These are phyloP conservation scores for Boehmeria nivea DNA, from an alignment of 306 rosid genomes.

Conservation along the genomic window DNA sequence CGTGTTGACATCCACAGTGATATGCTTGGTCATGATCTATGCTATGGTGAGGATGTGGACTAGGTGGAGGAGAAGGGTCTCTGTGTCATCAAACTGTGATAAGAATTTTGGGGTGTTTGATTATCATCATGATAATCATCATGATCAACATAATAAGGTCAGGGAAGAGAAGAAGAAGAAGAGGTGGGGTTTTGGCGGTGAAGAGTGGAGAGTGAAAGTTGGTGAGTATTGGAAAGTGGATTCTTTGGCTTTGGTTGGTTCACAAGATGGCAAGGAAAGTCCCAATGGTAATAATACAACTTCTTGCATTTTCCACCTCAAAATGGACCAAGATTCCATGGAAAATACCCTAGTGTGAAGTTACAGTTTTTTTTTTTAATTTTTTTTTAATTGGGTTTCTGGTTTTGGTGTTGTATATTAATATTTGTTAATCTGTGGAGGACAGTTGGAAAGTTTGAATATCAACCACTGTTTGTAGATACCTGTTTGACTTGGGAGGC, in stretches of 20 bases:
- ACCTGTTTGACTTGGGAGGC: not conserved
- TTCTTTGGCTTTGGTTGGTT: slow-evolving; percentile 44
- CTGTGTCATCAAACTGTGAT: slow-evolving; percentile 58
- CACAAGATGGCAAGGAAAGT: slow-evolving; percentile 47
- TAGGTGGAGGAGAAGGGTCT: slow-evolving; percentile 84
- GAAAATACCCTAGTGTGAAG: slow-evolving; percentile 16
- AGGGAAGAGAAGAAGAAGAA: slow-evolving; percentile 39
- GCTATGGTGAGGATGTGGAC: slow-evolving; percentile 93
- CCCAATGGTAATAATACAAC: slow-evolving; percentile 30
- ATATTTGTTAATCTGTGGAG: no score
- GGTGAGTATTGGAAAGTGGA: slow-evolving; percentile 79
- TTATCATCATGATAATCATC: not conserved
- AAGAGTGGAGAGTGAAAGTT: slow-evolving; percentile 33
- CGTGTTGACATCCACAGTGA: slow-evolving; percentile 60
- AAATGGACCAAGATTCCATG: slow-evolving; percentile 39
- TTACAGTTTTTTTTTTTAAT: not conserved
- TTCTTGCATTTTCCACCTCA: slow-evolving; percentile 44
- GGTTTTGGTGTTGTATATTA: slow-evolving; percentile 7
- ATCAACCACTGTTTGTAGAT: not conserved
- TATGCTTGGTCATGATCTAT: slow-evolving; percentile 64
- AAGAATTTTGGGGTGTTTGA: slow-evolving; percentile 27
- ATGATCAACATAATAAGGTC: not conserved
- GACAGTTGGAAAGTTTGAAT: no score
- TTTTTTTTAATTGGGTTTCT: not conserved
- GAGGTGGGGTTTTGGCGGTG: slow-evolving; percentile 38